A percentile compares a stretch with the other conserved stretches of the same genome.
Conservation (phyloP, 306 rosid genomes). For the Lupinus albus region DNA sequence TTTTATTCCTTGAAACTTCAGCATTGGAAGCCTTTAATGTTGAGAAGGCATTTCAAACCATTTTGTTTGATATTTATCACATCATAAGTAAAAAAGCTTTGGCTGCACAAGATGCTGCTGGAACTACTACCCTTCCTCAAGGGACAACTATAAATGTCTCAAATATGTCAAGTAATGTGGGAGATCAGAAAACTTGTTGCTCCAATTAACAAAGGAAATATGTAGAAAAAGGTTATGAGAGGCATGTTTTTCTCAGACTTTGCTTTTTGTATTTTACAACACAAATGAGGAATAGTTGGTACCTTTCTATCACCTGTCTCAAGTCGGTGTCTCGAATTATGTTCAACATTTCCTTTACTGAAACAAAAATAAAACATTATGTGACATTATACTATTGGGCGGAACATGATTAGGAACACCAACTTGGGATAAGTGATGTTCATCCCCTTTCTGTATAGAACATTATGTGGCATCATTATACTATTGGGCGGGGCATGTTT, state of each 20-base stretch:
- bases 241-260: constrained; percentile 19
- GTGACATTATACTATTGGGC: too few relatives aligned
- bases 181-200: constrained; percentile 60
- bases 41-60: constrained; percentile 77
- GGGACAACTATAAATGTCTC: constrained; percentile 71
- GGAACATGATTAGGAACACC: too few relatives aligned
- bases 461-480: too few relatives aligned
- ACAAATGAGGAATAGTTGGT: constrained; percentile 17
- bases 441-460: too few relatives aligned
- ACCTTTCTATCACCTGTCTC: too few relatives aligned
- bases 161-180: constrained; percentile 44
- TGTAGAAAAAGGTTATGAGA: constrained; percentile 30
- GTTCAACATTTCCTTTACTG: too few relatives aligned
- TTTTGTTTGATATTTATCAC: constrained; percentile 68
- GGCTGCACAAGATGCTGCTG: constrained; percentile 69
- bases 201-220: constrained; percentile 36
- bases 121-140: constrained; percentile 53
- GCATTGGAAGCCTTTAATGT: constrained; percentile 68
- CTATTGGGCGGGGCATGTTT: too few relatives aligned
- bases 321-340: too few relatives aligned
- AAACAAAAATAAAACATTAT: too few relatives aligned
- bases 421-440: too few relatives aligned
- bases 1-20: constrained; percentile 72
- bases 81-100: constrained; percentile 72
- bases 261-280: constrained; percentile 17